Conservation (phyloP, 768 basidiomycete species). For the Myochromella boudieri region DNA sequence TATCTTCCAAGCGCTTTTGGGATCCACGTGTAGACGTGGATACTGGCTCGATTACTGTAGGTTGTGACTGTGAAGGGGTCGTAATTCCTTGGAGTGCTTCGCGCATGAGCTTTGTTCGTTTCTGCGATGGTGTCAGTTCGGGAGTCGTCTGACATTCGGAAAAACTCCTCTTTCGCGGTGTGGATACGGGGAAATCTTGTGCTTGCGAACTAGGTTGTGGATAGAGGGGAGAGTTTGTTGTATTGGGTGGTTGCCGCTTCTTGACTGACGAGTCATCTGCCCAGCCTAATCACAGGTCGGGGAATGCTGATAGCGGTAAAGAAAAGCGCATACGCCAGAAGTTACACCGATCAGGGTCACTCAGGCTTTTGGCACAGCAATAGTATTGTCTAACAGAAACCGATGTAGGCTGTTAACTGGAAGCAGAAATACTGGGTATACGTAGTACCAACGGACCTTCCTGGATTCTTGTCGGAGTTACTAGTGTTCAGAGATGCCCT, state of each 20-base stretch:
- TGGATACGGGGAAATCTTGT: slow-evolving; percentile 1
- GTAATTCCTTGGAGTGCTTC: slow-evolving; percentile 11
- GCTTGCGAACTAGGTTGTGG: not conserved
- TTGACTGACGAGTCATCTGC: slow-evolving; percentile 15
- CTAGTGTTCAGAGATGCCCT: slow-evolving; percentile 25
- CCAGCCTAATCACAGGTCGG: slow-evolving; percentile 15
- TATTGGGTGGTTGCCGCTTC: not conserved
- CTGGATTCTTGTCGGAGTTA: slow-evolving; percentile 26
- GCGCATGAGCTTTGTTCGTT: slow-evolving; percentile 19
- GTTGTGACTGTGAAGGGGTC: not conserved
- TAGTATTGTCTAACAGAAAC: slow-evolving; percentile 40
- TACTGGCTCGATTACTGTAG: not conserved
- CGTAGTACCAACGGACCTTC: slow-evolving; percentile 31
- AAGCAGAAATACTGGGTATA: not conserved
- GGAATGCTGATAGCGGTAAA: not conserved
- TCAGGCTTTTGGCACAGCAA: slow-evolving; percentile 27
- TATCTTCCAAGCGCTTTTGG: slow-evolving; percentile 4
- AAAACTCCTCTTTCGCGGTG: slow-evolving; percentile 14
- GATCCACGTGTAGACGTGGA: slow-evolving; percentile 3
- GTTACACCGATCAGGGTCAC: slow-evolving; percentile 24
- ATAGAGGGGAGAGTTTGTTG: not conserved
- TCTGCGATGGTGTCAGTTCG: slow-evolving; percentile 18
- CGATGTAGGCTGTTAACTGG: slow-evolving; percentile 2
- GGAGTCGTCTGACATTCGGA: not conserved
- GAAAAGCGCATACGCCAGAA: slow-evolving; percentile 36